Percentiles rank a stretch among this genome's conserved stretches.
Conservation (phyloP, 2,329 filamentous ascomycete species). For the Fusarium burgessii region DNA sequence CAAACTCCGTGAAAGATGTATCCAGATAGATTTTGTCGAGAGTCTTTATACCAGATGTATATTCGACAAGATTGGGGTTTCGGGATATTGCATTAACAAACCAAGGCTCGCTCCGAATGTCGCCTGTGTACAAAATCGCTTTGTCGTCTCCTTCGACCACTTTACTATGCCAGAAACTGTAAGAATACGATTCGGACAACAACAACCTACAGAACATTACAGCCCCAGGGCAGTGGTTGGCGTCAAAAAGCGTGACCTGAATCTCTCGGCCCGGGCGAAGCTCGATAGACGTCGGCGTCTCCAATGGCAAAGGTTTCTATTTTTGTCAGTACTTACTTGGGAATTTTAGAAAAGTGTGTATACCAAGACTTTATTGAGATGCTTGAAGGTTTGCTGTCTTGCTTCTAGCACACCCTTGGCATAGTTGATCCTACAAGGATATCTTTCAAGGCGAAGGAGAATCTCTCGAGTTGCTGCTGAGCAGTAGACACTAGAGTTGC, state of each 20-base stretch:
- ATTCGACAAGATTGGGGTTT: conserved; percentile 80
- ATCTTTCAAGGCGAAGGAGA: conserved; percentile 82
- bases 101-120: conserved; percentile 87
- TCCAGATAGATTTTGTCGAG: conserved; percentile 91
- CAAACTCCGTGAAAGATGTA: conserved; percentile 74
- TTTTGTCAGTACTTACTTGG: background rate
- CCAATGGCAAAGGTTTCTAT: conserved; percentile 82
- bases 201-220: conserved; percentile 80
- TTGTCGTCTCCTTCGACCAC: conserved; percentile 80
- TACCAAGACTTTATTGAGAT: conserved; percentile 77
- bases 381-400: conserved; percentile 79
- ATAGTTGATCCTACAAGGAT: conserved; percentile 84
- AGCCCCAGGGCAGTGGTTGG: conserved; percentile 90
- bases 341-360: background rate
- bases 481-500: conserved; percentile 76
- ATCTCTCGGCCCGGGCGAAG: conserved; percentile 76
- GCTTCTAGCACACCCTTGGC: conserved; percentile 81
- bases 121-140: conserved; percentile 88
- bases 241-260: conserved; percentile 86
- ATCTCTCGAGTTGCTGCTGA: conserved; percentile 86
- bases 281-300: conserved; percentile 82
- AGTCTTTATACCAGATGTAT: conserved; percentile 71
- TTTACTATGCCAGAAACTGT: conserved; percentile 40
- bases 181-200: fast-evolving
- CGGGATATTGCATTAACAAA: conserved; percentile 81